phyloP scores from a whole-genome alignment of 768 basidiomycete species.

The Boletus rufocinnamomeus region DNA sequence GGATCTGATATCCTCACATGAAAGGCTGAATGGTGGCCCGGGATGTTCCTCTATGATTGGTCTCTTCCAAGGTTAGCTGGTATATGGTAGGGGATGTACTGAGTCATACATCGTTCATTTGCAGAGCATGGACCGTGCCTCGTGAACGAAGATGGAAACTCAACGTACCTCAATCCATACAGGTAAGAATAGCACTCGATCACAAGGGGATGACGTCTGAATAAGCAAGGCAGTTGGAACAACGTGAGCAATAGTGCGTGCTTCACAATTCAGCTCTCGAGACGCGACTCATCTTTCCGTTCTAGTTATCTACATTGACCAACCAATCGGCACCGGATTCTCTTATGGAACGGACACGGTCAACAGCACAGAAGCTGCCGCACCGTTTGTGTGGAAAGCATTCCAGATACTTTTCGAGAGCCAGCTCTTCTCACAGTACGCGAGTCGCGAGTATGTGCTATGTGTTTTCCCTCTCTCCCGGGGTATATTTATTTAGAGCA shows the following conservation, averaged over 20 bases:
- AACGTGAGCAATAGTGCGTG: constrained; percentile 61
- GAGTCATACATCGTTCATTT: neutral
- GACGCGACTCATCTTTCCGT: neutral
- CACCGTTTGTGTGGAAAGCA: constrained; percentile 59
- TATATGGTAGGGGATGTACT: neutral
- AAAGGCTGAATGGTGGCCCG: constrained; percentile 60
- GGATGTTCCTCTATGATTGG: constrained; percentile 67
- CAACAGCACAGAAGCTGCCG: constrained; percentile 53
- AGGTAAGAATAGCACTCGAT: constrained; percentile 39
- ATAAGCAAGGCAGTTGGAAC: constrained; percentile 55
- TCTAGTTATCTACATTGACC: constrained; percentile 69
- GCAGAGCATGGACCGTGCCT: constrained; percentile 65
- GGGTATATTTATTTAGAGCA: neutral
- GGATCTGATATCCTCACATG: constrained; percentile 2
- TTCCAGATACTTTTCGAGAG: constrained; percentile 68
- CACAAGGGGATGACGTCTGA: neutral
- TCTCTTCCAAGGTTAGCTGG: constrained; percentile 56
- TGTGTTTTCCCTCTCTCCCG: neutral
- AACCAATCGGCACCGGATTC: constrained; percentile 67
- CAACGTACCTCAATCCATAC: constrained; percentile 59
- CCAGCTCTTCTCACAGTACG: constrained; percentile 49
- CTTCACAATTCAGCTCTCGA: neutral
- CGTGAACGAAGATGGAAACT: constrained; percentile 54
- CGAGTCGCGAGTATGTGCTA: constrained; percentile 51
- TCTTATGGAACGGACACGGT: constrained; percentile 58